phyloP scores from a whole-genome alignment of 1,139 yeast genomes.

The Candida pseudoviswanathii region DNA sequence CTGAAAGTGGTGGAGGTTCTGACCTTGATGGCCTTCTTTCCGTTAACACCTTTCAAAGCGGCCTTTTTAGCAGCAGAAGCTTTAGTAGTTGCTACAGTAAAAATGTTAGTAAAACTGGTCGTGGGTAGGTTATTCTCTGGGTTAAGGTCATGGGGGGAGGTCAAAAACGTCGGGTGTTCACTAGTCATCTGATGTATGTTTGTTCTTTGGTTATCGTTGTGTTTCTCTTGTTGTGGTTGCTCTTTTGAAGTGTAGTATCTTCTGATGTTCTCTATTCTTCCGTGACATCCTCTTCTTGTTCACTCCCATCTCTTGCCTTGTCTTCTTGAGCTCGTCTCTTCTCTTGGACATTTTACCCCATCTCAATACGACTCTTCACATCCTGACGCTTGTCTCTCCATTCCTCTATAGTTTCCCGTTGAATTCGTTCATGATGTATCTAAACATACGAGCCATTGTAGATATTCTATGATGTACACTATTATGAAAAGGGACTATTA shows the following conservation, averaged over 20 bases:
- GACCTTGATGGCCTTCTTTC: conserved; percentile 87
- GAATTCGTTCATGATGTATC: background rate
- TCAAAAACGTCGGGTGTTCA: too few species aligned
- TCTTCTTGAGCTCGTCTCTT: too few species aligned
- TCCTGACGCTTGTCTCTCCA: background rate
- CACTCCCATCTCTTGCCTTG: too few species aligned
- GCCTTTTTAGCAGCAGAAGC: conserved; percentile 99
- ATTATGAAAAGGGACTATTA: conserved; percentile 6
- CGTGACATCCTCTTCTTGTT: too few species aligned
- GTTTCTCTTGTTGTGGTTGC: too few species aligned
- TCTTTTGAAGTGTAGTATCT: too few species aligned
- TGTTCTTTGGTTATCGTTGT: too few species aligned
- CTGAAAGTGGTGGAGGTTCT: conserved; percentile 96
- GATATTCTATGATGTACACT: conserved; percentile 9
- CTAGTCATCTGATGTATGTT: too few species aligned
- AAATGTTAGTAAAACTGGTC: conserved; percentile 14
- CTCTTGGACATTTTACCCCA: too few species aligned
- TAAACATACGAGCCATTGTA: conserved; percentile 18
- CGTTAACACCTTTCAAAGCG: conserved; percentile 96
- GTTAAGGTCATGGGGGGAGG: background rate
- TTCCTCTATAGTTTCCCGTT: background rate
- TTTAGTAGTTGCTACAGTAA: conserved; percentile 50
- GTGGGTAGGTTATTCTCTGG: too few species aligned
- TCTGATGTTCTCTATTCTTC: too few species aligned
- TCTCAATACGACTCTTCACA: background rate